Percentiles rank a stretch among this genome's conserved stretches.
These are phyloP conservation scores for Starmerella apicola DNA, from an alignment of 805 yeast species.

Conservation along the genomic window DNA sequence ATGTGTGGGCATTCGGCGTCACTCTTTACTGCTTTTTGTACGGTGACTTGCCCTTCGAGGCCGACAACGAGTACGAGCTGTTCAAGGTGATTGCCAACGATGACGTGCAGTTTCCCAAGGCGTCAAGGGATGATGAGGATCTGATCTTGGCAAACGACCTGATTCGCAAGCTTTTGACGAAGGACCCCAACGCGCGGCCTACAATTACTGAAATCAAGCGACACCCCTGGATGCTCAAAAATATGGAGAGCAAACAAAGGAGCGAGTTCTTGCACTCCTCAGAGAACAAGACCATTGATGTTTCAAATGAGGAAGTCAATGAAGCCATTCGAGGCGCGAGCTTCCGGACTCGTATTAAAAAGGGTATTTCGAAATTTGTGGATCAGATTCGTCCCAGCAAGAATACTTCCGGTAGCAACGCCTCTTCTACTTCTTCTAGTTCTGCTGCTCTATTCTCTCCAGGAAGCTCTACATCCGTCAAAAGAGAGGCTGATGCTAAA, in stretches of 20 bases:
- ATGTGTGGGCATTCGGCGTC: constrained; percentile 96
- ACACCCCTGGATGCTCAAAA: constrained; percentile 56
- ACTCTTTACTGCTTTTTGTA: constrained; percentile 77
- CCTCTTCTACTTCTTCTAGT: background rate
- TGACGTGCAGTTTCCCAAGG: constrained; percentile 44
- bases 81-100: constrained; percentile 68
- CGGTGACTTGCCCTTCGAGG: constrained; percentile 82
- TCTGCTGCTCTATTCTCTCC: background rate
- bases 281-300: constrained; percentile 35
- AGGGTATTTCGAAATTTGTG: constrained; percentile 28
- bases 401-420: background rate
- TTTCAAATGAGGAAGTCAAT: constrained; percentile 55
- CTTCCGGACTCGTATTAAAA: constrained; percentile 53
- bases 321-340: constrained; percentile 58
- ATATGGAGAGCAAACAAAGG: constrained; percentile 26
- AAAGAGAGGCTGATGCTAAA: background rate
- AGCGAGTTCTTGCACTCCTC: constrained; percentile 24
- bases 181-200: constrained; percentile 56
- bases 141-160: constrained; percentile 38
- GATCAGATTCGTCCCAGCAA: constrained; percentile 8
- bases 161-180: constrained; percentile 47
- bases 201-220: constrained; percentile 58
- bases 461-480: background rate
- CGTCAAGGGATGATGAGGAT: constrained; percentile 19
- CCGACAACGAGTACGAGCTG: constrained; percentile 71